Conservation (phyloP, 805 yeast genomes). For the Middelhovenomyces tepae region DNA sequence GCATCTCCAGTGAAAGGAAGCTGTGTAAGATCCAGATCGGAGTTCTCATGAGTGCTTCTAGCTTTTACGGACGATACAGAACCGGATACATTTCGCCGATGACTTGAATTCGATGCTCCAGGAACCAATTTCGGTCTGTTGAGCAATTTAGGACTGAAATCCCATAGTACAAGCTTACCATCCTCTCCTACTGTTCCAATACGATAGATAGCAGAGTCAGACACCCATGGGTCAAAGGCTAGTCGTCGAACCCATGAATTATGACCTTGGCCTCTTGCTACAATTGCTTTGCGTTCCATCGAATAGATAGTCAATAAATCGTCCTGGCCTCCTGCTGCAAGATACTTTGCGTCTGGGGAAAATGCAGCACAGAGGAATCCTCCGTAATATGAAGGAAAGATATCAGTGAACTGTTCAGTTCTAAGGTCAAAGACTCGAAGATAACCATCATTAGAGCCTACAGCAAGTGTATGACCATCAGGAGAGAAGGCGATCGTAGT, state of each 20-base stretch:
- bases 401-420: slow-evolving; percentile 38
- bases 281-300: slow-evolving; percentile 20
- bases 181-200: slow-evolving; percentile 51
- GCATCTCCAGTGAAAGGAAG: background rate
- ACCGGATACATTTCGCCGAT: background rate
- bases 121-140: slow-evolving; percentile 15
- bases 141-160: slow-evolving; percentile 40
- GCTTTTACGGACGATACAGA: slow-evolving; percentile 4
- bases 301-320: slow-evolving; percentile 41
- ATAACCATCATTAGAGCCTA: slow-evolving; percentile 51
- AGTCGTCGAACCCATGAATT: slow-evolving; percentile 43
- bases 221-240: slow-evolving; percentile 34
- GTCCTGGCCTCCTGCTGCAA: slow-evolving; percentile 47
- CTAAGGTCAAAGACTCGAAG: slow-evolving; percentile 47
- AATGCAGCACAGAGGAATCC: slow-evolving; percentile 46
- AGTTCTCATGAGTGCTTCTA: slow-evolving; percentile 1
- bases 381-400: slow-evolving; percentile 57
- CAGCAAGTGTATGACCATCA: slow-evolving; percentile 11
- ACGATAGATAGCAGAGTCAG: slow-evolving; percentile 33
- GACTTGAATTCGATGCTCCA: too few relatives aligned
- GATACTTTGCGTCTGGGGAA: slow-evolving; percentile 45
- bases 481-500: slow-evolving; percentile 42
- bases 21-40: too few relatives aligned
- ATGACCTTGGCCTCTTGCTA: slow-evolving; percentile 41
- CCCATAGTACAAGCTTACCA: slow-evolving; percentile 44